Base-by-base conservation (phyloP, 192 early-diverging fungal species). In the Coemansia sp. region DNA sequence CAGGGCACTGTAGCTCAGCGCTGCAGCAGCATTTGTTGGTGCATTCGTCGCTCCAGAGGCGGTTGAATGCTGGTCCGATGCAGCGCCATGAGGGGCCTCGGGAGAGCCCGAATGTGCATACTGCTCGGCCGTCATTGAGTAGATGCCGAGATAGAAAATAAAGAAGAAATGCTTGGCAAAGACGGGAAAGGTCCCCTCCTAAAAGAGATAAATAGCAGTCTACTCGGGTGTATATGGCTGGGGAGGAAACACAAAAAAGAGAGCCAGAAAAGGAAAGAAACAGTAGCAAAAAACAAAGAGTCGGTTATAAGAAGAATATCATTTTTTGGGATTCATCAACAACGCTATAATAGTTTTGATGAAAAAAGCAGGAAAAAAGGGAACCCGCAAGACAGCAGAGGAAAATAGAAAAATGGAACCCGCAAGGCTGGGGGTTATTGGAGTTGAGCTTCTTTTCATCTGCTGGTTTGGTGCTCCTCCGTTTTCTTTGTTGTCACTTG, bases 61-160 rank as follows among this genome's bases (percentile, higher is more conserved):
- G 22, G 61, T 61, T 13, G 65, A 49, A 25, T 72, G 60, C 66
- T 71, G 75, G 61, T 65, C 67, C 6, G 57, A 67, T 14, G 75
- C 51, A 11, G 70, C 57, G 66, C 62, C 54, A 53, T 71, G 75
- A 41, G 66, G 69, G 22, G 63, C 53, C 12, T 63, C 43, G 10
- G 72, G 72, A 17, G 69, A 62, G 39, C 75, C 69, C 48, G 41
- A 61, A 32, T 72, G 71, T 40, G 63, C 50, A 48, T 77, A 77
- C 58, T 67, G 61, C 49, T 72, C 75, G 59, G 58, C 57, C 14
- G 61, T 37, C 75, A 77, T 77, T 77, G 44, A 49, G 61, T 48
- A 63, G 61, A 63, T 63, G 61, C 43, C 38, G 49, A 40, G 58
- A 43, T 46, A 48, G 60, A 61, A 53, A 64, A 64, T 37, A 43